Base-by-base conservation (phyloP, 2,329 filamentous ascomycete genomes). In the Colletotrichum melonis region DNA sequence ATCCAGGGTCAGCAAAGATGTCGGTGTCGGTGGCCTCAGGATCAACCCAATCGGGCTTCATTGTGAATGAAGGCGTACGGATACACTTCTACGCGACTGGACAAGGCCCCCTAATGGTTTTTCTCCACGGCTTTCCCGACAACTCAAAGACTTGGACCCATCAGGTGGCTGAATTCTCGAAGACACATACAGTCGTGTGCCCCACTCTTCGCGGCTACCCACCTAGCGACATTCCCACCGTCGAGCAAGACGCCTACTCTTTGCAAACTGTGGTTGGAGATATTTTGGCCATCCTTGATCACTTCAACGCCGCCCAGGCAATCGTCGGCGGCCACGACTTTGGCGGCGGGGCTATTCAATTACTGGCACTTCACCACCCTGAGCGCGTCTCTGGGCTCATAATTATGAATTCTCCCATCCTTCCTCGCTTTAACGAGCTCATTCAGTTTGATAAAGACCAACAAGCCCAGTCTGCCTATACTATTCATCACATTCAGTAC, bases 121-220 rank as follows among this genome's bases (percentile, higher is more conserved):
- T 63, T 26, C 59, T 49, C 4, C 59, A 63, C 19, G 59, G 59
- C 59, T 52, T 63, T 19, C 59, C 59, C 59, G 59, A 63, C 59
- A 63, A 63, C 38, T 49, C 59, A 5, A 19, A 5, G 22, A 63
- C 59, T 35, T 63, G 30, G 32, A 8, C 12, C n/a, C 24, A 52
- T 12, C 38, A 63, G 38, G 22, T 52, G 38, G 59, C 59, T 3
- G 32, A 46, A 11, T 46, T 63, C 26, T 42, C 38, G 8, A 63
- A 63, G 38, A 63, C 35, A 42, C 11, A 63, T 35, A 52, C 59
- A n/a, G 22, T 63, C 19, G 59, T 63, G 9, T 49, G 59, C 24
- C 59, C 59, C 9, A 63, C 59, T 12, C 22, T 63, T 3, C 32
- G 59, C 14, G 59, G 59, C 24, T 63, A 46, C 32, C 59, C 38